Evolutionary conservation across 495 filamentous ascomycete genomes (phyloP), one percentile per base, ranked within the genome.

Genomic region (Penicillium riverlandense): DNA sequence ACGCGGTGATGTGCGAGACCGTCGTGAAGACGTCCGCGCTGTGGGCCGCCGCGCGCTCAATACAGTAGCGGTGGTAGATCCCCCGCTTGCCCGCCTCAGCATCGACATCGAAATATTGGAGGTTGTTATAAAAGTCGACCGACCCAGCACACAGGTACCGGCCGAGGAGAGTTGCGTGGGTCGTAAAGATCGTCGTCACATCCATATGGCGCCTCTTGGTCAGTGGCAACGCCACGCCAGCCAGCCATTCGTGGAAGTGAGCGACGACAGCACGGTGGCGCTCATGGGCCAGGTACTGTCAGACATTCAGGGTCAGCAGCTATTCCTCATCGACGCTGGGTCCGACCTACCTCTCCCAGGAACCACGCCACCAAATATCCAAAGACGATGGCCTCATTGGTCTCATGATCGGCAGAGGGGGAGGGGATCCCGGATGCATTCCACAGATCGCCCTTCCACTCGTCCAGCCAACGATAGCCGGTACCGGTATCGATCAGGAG

Each of bases 61-160:
- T 94, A 70, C 92, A 98, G 72, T 97, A 98, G 27, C 92, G 77
- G 69, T 98, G 92, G 69, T 98, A 98, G 62, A 98, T 98, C 33
- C 92, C 92, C 48, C 92, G 87, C 72, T 96, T 96, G 30, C 92
- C 92, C 32, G 92, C 92, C 62, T 98, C 94, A 4, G 89, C 83
- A 61, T 98, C 92, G 14, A 95, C 88, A 59, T 98, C 91, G 57
- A 98, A 98, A 69, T 83, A 83, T 63, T 96, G 92, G 13, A 98
- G 83, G 61, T 97, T 96, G 72, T 98, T 98, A 74, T 98, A 98
- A 65, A 98, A 98, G 63, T 98, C 92, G 27, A 97, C 92, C 2
- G 88, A 95, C 29, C 92, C 92, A 33, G 92, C 92, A 56, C 92
- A 98, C 35, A 98, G 85, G 56, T 98, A 98, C 40, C 92, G 82